Evolutionary conservation across 2,329 filamentous ascomycete genomes (phyloP).

Genomic region (Trichoderma sp.): DNA sequence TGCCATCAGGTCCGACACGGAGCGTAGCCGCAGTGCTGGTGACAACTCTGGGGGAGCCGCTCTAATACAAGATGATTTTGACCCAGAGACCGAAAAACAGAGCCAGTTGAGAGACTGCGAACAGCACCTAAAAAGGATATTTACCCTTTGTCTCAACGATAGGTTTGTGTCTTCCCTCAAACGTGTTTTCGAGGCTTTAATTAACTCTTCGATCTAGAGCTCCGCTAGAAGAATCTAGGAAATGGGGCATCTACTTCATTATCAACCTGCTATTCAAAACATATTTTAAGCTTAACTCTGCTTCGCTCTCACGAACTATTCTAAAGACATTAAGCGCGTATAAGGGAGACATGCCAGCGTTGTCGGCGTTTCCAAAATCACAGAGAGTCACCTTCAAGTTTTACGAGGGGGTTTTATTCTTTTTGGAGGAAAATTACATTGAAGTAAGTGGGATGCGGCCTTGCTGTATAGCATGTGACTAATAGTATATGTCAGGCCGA

Average conservation of each 20-base stretch:
- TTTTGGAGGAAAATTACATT: constrained; percentile 90
- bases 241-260: constrained; percentile 97
- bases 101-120: constrained; percentile 90
- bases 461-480: neutral
- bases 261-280: constrained; percentile 97
- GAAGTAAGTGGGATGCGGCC: constrained; percentile 54
- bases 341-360: constrained; percentile 75
- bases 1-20: constrained; percentile 87
- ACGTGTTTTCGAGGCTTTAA: neutral
- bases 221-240: constrained; percentile 83
- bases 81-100: constrained; percentile 74
- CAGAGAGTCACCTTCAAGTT: constrained; percentile 97
- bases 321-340: constrained; percentile 81
- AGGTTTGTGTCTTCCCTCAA: constrained; percentile 59
- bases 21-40: constrained; percentile 50
- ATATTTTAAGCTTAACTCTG: constrained; percentile 93
- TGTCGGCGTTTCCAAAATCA: constrained; percentile 81
- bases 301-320: constrained; percentile 87
- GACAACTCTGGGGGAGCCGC: constrained; percentile 46
- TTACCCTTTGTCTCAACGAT: constrained; percentile 86
- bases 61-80: constrained; percentile 78
- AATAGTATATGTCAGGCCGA: constrained; percentile 62
- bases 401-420: constrained; percentile 90
- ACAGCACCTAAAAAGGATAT: constrained; percentile 87
- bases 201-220: constrained; percentile 56